Evolutionary conservation across 106 monocot genomes (phyloP), one percentile per base, ranked within the genome.

Genomic region (Dendrobium huoshanense): DNA sequence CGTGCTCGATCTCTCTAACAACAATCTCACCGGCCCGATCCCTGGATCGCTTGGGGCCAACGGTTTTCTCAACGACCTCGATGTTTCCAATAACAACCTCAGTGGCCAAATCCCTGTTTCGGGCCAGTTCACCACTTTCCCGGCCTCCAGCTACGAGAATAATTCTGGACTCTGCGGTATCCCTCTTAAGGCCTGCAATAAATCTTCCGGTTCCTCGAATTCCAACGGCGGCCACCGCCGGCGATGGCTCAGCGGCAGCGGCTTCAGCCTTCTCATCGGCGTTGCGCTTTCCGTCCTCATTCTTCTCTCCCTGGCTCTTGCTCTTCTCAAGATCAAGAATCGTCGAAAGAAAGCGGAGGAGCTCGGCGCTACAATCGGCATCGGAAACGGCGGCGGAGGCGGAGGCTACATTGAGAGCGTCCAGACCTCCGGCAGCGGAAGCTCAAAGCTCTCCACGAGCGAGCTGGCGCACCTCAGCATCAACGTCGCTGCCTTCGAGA

Each of bases 21-120:
- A 96, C 79, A 82, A 82, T 20, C 83, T 96, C 75, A 87, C 82
- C 17, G 96, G 96, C 7, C 2, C 27, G 41, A 90, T 96, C 37
- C 93, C 96, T 13, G 87, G 81, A 0, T 78, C 54, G 1, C 76
- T 93, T 1, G 92, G 88, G 9, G 79, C 65, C 0, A 80, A 89
- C 37, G 81, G 82, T 43, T 87, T 88, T 78, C 85, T 97, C 9
- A 81, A 73, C 4, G 92, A 92, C 41, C 78, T 97, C 31, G 94
- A 97, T 72, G 90, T 97, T 41, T 97, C 96, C 15, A 85, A 92
- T 61, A 97, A 97, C 79, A 85, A 90, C 37, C 89, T 97, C 78
- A 55, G 83, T 10, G 94, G 96, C 43, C 82, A 82, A 4, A 97
- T 97, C 37, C 94, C 96, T 0, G 41, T 86, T 29, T 16, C 80